phyloP scores from a whole-genome alignment of 1,139 yeast genomes.

The Arxiozyma slooffiae region DNA sequence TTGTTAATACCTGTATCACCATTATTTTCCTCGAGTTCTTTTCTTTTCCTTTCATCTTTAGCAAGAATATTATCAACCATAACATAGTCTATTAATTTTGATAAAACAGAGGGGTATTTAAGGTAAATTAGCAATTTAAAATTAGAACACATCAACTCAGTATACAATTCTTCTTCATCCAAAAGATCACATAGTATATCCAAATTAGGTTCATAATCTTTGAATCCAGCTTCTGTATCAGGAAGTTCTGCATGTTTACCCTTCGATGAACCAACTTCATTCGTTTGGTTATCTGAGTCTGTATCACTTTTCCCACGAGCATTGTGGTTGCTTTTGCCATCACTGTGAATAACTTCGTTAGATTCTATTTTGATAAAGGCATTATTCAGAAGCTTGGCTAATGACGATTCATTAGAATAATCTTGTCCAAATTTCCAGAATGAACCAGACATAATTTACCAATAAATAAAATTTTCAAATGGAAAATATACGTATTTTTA shows the following conservation, averaged over 20 bases:
- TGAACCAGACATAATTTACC: slow-evolving; percentile 52
- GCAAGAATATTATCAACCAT: slow-evolving; percentile 34
- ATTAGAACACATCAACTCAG: slow-evolving; percentile 76
- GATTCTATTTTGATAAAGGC: slow-evolving; percentile 31
- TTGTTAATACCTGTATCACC: slow-evolving; percentile 10
- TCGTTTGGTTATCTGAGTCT: neutral
- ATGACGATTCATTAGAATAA: slow-evolving; percentile 64
- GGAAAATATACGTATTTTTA: neutral
- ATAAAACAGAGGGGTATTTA: slow-evolving; percentile 61
- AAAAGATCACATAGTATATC: slow-evolving; percentile 53
- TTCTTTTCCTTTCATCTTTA: slow-evolving; percentile 13
- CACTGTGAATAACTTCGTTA: slow-evolving; percentile 3
- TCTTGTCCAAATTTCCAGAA: slow-evolving; percentile 92
- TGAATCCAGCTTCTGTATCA: slow-evolving; percentile 26
- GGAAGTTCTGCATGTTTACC: slow-evolving; percentile 18
- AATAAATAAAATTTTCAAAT: neutral
- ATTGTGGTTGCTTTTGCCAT: neutral
- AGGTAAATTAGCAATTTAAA: slow-evolving; percentile 72
- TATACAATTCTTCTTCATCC: slow-evolving; percentile 79
- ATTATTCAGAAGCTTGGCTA: slow-evolving; percentile 53
- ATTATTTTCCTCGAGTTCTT: slow-evolving; percentile 6
- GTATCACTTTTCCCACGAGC: slow-evolving; percentile 8
- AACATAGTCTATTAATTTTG: slow-evolving; percentile 57
- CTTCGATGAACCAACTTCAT: slow-evolving; percentile 8
- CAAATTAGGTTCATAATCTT: slow-evolving; percentile 31